Evolutionary conservation across 1,284 basidiomycete species (phyloP).

Genomic region (Rhizoctonia solani): DNA sequence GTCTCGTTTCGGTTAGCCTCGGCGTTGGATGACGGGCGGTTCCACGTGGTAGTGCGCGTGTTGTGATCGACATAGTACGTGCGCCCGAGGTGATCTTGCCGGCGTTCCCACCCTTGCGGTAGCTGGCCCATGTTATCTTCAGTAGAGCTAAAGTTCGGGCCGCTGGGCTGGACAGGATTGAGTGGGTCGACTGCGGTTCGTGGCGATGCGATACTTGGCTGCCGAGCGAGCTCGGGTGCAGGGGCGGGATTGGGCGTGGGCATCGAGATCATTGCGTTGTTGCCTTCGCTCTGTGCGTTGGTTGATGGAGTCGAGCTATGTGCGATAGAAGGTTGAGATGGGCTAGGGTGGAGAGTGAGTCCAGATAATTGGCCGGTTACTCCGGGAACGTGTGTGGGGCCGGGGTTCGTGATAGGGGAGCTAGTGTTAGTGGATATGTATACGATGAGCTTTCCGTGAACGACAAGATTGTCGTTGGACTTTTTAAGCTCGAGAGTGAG

Average conservation of each 20-base stretch:
- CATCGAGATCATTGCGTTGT: conserved; percentile 44
- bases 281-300: conserved; percentile 23
- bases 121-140: conserved; percentile 78
- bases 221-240: conserved; percentile 16
- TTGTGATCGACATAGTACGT: conserved; percentile 96
- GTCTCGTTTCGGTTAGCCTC: conserved; percentile 44
- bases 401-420: conserved; percentile 75
- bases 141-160: conserved; percentile 80
- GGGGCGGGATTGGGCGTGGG: conserved; percentile 44
- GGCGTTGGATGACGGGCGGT: conserved; percentile 60
- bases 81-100: conserved; percentile 84
- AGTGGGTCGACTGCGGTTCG: conserved; percentile 44
- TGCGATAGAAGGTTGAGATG: conserved; percentile 58
- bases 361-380: conserved; percentile 46
- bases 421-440: conserved; percentile 81
- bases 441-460: conserved; percentile 84
- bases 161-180: conserved; percentile 41
- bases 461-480: conserved; percentile 83
- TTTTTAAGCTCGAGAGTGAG: conserved; percentile 82
- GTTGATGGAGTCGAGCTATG: conserved; percentile 43
- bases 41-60: conserved; percentile 94
- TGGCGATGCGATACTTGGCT: conserved; percentile 40
- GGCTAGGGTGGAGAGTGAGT: conserved; percentile 46
- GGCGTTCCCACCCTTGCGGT: conserved; percentile 91
- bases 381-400: conserved; percentile 57